Base-by-base conservation (phyloP, 1,284 basidiomycete species). In the Austroboletus novae-zelandiae region DNA sequence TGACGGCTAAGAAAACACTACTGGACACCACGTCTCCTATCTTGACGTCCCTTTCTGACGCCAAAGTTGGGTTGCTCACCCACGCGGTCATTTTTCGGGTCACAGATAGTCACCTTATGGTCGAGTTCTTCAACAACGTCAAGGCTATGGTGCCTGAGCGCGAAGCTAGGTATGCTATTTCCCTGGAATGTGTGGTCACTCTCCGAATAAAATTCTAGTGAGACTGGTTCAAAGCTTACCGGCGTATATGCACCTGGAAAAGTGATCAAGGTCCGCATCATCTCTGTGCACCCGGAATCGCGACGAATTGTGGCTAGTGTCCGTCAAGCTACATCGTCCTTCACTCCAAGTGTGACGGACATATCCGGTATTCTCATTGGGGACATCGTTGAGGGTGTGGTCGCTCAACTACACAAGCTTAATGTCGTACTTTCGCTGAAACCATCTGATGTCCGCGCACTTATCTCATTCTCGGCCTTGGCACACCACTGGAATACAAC, bases 1-100 rank as follows among this genome's bases (percentile, higher is more conserved):
- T 99, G 34, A 98, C 97, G 0, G 84, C 95, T 36, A 98, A 99
- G 74, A 96, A 94, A 75, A 86, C 89, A 4, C 77, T 99, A 14
- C 70, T 99, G 40, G 87, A 94, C 35, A 91, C 94, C 1, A 76
- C 79, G 3, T 71, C 94, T 11, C 86, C 89, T 0, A 76, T 91
- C 40, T 67, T 97, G 40, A 70, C 85, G 1, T 77, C 72, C 15
- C 69, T 87, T 47, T 85, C 86, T 41, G 86, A 91, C 53, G 86
- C 84, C 29, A 76, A 80, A 59, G 74, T 81, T 9, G 95, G 94
- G 13, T 69, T 83, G 47, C 73, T 98, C 18, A 83, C 90, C 0
- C 84, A 94, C 62, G 96, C 86, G 3, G 89, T 94, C 7, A 80
- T 99, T 32, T 88, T 85, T 73, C 90, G 86, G 66, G 76, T 90